Percentiles rank a stretch among this genome's conserved stretches.
Conservation (phyloP, 2,329 filamentous ascomycete species). For the Xylariaceae sp. region DNA sequence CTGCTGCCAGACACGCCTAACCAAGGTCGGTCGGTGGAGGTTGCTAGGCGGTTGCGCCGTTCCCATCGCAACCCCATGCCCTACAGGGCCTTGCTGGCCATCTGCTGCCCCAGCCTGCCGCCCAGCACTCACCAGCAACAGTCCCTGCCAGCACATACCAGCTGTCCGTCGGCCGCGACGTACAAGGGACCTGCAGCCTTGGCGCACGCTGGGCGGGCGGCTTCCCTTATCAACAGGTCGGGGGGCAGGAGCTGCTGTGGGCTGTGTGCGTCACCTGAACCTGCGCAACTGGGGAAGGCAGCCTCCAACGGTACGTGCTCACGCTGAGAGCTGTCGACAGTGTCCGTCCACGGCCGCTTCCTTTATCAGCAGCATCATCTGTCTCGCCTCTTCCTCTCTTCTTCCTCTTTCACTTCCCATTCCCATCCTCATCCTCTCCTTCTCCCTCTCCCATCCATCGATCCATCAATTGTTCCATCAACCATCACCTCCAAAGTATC, state of each 20-base stretch:
- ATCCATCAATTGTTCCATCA: slow-evolving; percentile 25
- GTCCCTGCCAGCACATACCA: too few species aligned
- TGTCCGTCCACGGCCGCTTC: slow-evolving; percentile 11
- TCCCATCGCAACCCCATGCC: slow-evolving; percentile 5
- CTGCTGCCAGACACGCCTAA: slow-evolving; percentile 10
- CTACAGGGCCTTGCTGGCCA: neutral
- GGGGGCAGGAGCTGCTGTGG: slow-evolving; percentile 8
- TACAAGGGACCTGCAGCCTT: too few species aligned
- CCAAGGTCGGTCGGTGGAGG: slow-evolving; percentile 15
- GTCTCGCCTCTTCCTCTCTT: slow-evolving; percentile 29
- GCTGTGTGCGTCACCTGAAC: slow-evolving; percentile 34
- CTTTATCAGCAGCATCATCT: slow-evolving; percentile 24
- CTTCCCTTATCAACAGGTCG: slow-evolving; percentile 16
- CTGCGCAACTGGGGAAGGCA: slow-evolving; percentile 26
- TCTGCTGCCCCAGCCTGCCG: neutral
- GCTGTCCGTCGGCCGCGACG: too few species aligned
- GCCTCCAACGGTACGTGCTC: slow-evolving; percentile 7
- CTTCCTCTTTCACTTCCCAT: slow-evolving; percentile 16
- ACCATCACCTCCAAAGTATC: slow-evolving; percentile 23
- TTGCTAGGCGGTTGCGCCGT: slow-evolving; percentile 13
- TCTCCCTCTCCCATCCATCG: slow-evolving; percentile 23
- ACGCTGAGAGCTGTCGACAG: slow-evolving; percentile 9
- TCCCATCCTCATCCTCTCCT: slow-evolving; percentile 19
- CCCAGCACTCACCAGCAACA: too few species aligned
- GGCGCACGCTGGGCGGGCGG: neutral